These are phyloP conservation scores for Aspergillaceae sp. DNA, from an alignment of 2,329 filamentous ascomycete species.

Conservation along the genomic window DNA sequence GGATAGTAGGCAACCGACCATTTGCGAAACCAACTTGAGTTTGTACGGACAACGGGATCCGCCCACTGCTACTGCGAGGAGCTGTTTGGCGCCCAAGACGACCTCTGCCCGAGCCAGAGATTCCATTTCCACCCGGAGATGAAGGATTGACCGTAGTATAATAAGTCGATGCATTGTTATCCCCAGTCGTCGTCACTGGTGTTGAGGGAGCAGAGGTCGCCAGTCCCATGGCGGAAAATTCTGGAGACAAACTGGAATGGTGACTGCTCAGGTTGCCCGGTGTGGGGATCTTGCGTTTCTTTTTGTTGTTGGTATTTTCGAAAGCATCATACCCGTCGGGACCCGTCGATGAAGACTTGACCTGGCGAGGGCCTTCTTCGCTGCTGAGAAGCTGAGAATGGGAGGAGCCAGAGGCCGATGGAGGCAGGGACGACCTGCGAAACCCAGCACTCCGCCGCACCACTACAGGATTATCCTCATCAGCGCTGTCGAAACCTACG, in stretches of 20 bases:
- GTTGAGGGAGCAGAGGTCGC: constrained; percentile 37
- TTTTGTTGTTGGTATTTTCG: constrained; percentile 98
- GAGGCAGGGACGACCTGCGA: constrained; percentile 29
- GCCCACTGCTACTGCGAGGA: constrained; percentile 43
- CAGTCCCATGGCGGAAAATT: constrained; percentile 57
- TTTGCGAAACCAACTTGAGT: constrained; percentile 48
- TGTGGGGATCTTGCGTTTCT: constrained; percentile 95
- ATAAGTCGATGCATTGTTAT: constrained; percentile 45
- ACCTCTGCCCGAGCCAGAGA: constrained; percentile 77
- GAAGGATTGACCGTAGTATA: constrained; percentile 49
- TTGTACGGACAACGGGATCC: constrained; percentile 55
- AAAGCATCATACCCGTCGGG: constrained; percentile 94
- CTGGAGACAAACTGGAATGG: constrained; percentile 51
- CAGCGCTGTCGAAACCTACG: constrained; percentile 52
- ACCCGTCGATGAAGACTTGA: constrained; percentile 57
- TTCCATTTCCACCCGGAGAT: constrained; percentile 54
- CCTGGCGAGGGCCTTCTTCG: constrained; percentile 17
- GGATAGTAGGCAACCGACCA: constrained; percentile 41
- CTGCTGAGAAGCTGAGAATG: constrained; percentile 19
- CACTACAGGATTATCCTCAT: constrained; percentile 45
- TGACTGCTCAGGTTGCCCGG: constrained; percentile 61
- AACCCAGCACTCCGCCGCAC: constrained; percentile 35
- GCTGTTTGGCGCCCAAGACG: constrained; percentile 58
- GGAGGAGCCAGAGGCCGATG: constrained; percentile 20
- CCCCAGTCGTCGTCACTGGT: constrained; percentile 27